These are phyloP conservation scores for Neurospora sp. DNA, from an alignment of 495 filamentous ascomycete genomes.

Conservation along the genomic window DNA sequence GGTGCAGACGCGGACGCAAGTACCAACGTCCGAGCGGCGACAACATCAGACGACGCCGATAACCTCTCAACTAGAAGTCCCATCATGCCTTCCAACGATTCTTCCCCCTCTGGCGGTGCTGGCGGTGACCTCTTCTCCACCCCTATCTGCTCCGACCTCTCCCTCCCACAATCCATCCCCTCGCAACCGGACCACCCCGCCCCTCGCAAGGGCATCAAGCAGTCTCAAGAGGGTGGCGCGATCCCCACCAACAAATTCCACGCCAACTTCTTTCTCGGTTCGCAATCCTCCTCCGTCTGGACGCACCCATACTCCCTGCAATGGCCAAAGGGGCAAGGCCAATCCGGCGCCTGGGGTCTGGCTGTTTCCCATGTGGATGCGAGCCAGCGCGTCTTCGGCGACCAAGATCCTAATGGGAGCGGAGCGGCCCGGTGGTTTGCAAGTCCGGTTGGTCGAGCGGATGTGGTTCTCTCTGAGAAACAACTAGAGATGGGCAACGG, in stretches of 20 bases:
- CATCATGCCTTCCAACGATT: neutral
- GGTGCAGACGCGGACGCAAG: neutral
- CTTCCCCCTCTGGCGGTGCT: neutral
- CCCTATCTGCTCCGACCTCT: constrained; percentile 51
- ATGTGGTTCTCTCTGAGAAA: constrained; percentile 63
- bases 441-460: constrained; percentile 74
- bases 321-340: constrained; percentile 64
- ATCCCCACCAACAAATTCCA: constrained; percentile 89
- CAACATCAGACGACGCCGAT: neutral
- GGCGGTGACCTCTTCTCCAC: constrained; percentile 35
- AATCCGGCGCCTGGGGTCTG: constrained; percentile 63
- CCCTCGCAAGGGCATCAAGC: constrained; percentile 27
- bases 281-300: constrained; percentile 59
- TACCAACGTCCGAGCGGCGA: neutral
- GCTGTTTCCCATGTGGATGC: constrained; percentile 61
- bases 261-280: constrained; percentile 74
- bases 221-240: constrained; percentile 23
- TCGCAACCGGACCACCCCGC: constrained; percentile 30
- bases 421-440: constrained; percentile 62
- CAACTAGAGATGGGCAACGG: constrained; percentile 53
- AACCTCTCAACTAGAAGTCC: neutral
- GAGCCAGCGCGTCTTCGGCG: constrained; percentile 53
- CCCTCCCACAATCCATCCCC: constrained; percentile 44
- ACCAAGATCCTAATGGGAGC: constrained; percentile 25
- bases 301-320: constrained; percentile 77